Evolutionary conservation across 352 stramenopile genomes (phyloP), one percentile per base, ranked within the genome.

Genomic region (Pythium rhizo-oryzae): DNA sequence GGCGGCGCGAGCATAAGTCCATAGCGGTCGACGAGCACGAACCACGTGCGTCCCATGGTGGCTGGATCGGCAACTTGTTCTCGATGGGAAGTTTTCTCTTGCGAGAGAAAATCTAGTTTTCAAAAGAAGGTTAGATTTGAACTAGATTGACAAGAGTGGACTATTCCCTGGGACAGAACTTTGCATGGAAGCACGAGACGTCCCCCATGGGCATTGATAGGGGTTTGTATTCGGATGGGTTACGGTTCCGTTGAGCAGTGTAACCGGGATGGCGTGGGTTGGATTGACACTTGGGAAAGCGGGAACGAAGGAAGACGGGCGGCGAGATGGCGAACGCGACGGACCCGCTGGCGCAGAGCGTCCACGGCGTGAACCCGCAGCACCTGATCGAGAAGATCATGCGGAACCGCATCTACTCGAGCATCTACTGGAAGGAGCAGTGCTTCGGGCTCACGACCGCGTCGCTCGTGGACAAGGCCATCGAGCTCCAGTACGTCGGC

Each of bases 371-470:
- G 52, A 98, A 99, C 75, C 96, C 97, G 65, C 96, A 99, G 85
- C 96, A 98, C 69, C 81, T 99, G 25, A 92, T 99, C 69, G 97
- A 99, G 84, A 99, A 99, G 81, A 99, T 99, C 76, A 98, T 98
- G 66, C 91, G 97, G 30, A 96, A 98, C 76, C 97, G 97, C 74
- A 98, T 99, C 65, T 97, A 97, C 71, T 81, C 96, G 50, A 96
- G 84, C 55, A 74, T 93, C 33, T 99, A 98, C 84, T 99, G 97
- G 97, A 99, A 99, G 78, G 84, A 99, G 80, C 83, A 98, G 76
- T 99, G 97, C 80, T 99, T 99, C 82, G 97, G 97, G 15, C 92
- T 99, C 30, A 98, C 97, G 8, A 95, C 94, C 1, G 91, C 94
- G 71, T 97, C 97, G 68, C 85, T 99, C 8, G 87, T 99, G 58